Evolutionary conservation across 2,329 filamentous ascomycete genomes (phyloP).

Genomic region (Coniella vitis): DNA sequence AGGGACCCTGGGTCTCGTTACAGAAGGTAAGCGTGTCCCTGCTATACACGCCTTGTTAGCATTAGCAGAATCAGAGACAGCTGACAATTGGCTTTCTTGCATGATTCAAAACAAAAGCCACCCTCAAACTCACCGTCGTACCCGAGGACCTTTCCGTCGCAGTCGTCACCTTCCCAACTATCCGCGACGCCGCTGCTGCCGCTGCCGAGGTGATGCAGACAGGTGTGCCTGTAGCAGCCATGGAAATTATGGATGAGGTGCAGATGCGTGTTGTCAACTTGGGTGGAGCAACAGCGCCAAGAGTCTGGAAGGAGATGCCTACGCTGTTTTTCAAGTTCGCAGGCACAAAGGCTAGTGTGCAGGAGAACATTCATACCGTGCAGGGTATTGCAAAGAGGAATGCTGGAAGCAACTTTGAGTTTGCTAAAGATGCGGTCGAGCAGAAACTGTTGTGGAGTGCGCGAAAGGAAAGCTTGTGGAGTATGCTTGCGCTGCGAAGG

Average conservation of each 20-base stretch:
- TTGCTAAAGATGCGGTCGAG: constrained; percentile 64
- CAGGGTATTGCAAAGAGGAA: constrained; percentile 59
- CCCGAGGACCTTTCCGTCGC: constrained; percentile 72
- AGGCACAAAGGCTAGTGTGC: constrained; percentile 69
- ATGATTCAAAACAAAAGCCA: constrained; percentile 51
- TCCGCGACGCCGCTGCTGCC: constrained; percentile 67
- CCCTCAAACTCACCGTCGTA: constrained; percentile 70
- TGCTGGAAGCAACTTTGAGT: constrained; percentile 64
- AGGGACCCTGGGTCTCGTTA: constrained; percentile 74
- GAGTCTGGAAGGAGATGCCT: constrained; percentile 67
- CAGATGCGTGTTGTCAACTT: constrained; percentile 80
- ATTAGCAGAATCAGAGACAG: too few species aligned
- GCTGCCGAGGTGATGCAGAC: constrained; percentile 70
- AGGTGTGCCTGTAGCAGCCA: constrained; percentile 65
- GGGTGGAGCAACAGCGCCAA: constrained; percentile 60
- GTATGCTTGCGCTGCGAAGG: constrained; percentile 64
- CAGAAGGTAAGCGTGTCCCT: constrained; percentile 47
- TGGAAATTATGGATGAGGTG: constrained; percentile 83
- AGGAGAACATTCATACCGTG: constrained; percentile 67
- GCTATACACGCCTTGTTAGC: too few species aligned
- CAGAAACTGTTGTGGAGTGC: constrained; percentile 74
- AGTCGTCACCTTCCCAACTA: constrained; percentile 71
- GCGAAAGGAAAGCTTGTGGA: constrained; percentile 78
- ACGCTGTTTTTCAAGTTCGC: constrained; percentile 84
- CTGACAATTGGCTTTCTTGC: too few species aligned